A percentile compares a stretch with the other conserved stretches of the same genome.
phyloP scores from a whole-genome alignment of 1,139 yeast genomes.

The Yamadazyma triangularis region DNA sequence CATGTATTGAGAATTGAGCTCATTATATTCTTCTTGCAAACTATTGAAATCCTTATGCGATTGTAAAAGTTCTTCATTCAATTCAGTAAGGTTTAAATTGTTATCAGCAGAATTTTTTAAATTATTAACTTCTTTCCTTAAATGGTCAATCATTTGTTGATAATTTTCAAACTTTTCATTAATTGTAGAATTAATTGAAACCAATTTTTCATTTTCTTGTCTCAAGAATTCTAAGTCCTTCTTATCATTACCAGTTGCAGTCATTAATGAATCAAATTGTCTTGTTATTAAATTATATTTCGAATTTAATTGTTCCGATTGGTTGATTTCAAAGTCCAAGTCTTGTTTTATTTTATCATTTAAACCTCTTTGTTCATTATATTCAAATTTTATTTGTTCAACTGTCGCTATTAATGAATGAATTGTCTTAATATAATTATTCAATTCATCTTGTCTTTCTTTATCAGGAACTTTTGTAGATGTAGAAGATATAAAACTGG shows the following conservation, averaged over 20 bases:
- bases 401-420: constrained; percentile 15
- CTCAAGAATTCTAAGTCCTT: constrained; percentile 13
- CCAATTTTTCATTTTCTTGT: constrained; percentile 18
- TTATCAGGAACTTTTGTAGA: constrained; percentile 12
- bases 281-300: constrained; percentile 11
- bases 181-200: constrained; percentile 11
- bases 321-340: constrained; percentile 19
- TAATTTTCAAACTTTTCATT: constrained; percentile 27
- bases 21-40: constrained; percentile 19
- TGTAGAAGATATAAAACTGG: constrained; percentile 11
- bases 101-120: constrained; percentile 13
- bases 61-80: constrained; percentile 16
- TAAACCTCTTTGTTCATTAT: constrained; percentile 18
- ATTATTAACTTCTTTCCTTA: constrained; percentile 29
- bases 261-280: constrained; percentile 6
- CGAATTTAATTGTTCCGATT: constrained; percentile 17
- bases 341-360: constrained; percentile 19
- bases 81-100: constrained; percentile 6
- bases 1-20: constrained; percentile 17
- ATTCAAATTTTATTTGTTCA: constrained; percentile 20
- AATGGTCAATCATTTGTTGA: constrained; percentile 26
- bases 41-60: constrained; percentile 20
- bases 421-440: constrained; percentile 15
- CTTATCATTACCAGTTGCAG: constrained; percentile 4
- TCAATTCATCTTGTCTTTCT: constrained; percentile 11